Base-by-base conservation (phyloP, 2,329 filamentous ascomycete species). In the Aureobasidium sp. region DNA sequence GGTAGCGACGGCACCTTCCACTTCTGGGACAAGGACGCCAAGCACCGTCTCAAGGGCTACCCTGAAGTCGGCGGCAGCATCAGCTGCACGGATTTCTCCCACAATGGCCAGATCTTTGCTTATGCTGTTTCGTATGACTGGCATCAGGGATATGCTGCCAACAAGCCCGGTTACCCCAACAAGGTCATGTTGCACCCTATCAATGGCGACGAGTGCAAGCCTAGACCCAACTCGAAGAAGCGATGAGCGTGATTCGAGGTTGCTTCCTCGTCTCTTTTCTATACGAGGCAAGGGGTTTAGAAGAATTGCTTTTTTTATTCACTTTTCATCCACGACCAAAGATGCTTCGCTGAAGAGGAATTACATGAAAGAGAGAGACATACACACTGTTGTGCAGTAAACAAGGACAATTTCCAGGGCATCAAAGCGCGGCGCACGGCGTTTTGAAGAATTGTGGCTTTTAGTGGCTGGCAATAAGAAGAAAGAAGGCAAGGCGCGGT, bases 1-100 rank as follows among this genome's bases (percentile, higher is more conserved):
- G 93, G 93, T 53, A 87, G 85, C 29, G 93, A 98, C 70, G 93
- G 93, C 52, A 96, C 93, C 1, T 98, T 97, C 77, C 88, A 93
- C 74, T 93, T 91, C 78, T 93, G 88, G 88, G 93, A 98, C 68
- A 77, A 76, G 67, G 75, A 77, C 61, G 73, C 74, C 48, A 76
- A 76, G 62, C 74, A 76, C 64, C 66, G 74, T 48, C 66, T 76
- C 54, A 76, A 76, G 77, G 93, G 93, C 12, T 98, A 76, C 60
- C 71, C 71, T 3, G 71, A 75, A 53, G 73, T 75, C 30, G 74
- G 74, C 55, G 90, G 90, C 55, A 88, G 86, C 63, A 98, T 98
- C 72, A 86, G 86, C 6, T 79, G 88, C 21, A 95, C 90, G 2
- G 87, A 83, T n/a, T 98, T 98, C 77, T 95, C 90, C 74, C 81